Evolutionary conservation across 106 monocot species (phyloP).

Genomic region (Posidonia australis): DNA sequence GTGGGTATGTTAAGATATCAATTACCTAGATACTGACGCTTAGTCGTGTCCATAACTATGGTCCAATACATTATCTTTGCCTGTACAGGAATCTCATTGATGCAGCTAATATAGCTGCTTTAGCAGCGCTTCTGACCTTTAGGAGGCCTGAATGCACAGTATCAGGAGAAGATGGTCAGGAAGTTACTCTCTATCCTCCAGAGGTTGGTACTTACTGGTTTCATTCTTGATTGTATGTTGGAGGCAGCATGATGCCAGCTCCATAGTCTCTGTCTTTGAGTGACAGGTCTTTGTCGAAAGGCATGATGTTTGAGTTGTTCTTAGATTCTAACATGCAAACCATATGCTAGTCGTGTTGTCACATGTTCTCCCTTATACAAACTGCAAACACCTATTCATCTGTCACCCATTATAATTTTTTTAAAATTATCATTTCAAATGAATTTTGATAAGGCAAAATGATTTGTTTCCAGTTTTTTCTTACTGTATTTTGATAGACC

Average conservation of each 20-base stretch:
- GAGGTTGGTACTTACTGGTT: slow-evolving; percentile 36
- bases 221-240: background rate
- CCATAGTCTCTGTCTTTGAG: too few species aligned
- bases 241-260: too few species aligned
- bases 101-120: slow-evolving; percentile 91
- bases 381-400: too few species aligned
- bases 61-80: slow-evolving; percentile 8
- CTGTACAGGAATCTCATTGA: slow-evolving; percentile 88
- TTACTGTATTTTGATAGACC: slow-evolving; percentile 34
- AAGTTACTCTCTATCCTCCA: slow-evolving; percentile 73
- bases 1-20: slow-evolving; percentile 48
- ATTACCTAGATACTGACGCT: background rate
- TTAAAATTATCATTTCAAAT: too few species aligned
- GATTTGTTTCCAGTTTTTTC: background rate
- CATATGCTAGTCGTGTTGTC: too few species aligned
- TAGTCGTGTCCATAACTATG: background rate
- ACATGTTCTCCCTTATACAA: too few species aligned
- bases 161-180: slow-evolving; percentile 67
- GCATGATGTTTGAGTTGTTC: too few species aligned
- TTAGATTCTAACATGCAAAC: too few species aligned
- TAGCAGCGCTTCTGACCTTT: slow-evolving; percentile 76
- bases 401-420: too few species aligned
- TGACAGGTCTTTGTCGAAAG: too few species aligned
- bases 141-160: slow-evolving; percentile 83
- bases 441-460: background rate